A percentile compares a stretch with the other conserved stretches of the same genome.
These are phyloP conservation scores for Senna siamea DNA, from an alignment of 306 rosid genomes.

Conservation along the genomic window DNA sequence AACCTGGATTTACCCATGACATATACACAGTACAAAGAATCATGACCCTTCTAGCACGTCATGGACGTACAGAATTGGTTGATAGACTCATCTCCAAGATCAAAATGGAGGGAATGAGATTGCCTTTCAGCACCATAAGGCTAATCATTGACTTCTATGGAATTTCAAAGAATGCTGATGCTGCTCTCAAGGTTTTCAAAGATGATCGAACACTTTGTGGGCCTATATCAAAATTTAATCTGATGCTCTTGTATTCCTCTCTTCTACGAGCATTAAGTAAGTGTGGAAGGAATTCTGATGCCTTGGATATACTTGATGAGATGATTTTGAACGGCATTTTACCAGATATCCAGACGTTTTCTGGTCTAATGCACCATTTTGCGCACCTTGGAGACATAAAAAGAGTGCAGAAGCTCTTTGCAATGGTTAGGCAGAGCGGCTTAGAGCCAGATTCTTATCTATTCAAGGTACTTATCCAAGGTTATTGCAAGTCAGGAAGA, in stretches of 20 bases:
- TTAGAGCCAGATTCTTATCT: slow-evolving; percentile 69
- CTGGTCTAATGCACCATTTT: slow-evolving; percentile 77
- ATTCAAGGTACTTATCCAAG: slow-evolving; percentile 71
- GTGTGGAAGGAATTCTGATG: slow-evolving; percentile 63
- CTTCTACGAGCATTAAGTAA: slow-evolving; percentile 72
- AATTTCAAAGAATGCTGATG: slow-evolving; percentile 74
- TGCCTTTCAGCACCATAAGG: slow-evolving; percentile 75
- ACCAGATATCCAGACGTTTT: slow-evolving; percentile 80
- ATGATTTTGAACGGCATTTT: slow-evolving; percentile 64
- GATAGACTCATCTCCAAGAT: slow-evolving; percentile 67
- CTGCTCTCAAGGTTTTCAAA: slow-evolving; percentile 76
- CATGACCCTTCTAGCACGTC: slow-evolving; percentile 66
- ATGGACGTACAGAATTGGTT: slow-evolving; percentile 64
- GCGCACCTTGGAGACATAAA: slow-evolving; percentile 65
- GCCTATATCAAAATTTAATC: slow-evolving; percentile 59
- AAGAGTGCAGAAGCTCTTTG: slow-evolving; percentile 72
- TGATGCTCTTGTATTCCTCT: slow-evolving; percentile 78
- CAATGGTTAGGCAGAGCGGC: slow-evolving; percentile 72
- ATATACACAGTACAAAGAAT: slow-evolving; percentile 78
- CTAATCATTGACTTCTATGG: slow-evolving; percentile 79
- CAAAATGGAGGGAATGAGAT: slow-evolving; percentile 70
- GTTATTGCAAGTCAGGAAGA: slow-evolving; percentile 77
- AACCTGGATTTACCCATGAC: slow-evolving; percentile 79
- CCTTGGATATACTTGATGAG: slow-evolving; percentile 72
- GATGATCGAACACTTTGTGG: slow-evolving; percentile 61